Base-by-base conservation (phyloP, 371 early-diverging fungal species). In the Mucor piriformis region DNA sequence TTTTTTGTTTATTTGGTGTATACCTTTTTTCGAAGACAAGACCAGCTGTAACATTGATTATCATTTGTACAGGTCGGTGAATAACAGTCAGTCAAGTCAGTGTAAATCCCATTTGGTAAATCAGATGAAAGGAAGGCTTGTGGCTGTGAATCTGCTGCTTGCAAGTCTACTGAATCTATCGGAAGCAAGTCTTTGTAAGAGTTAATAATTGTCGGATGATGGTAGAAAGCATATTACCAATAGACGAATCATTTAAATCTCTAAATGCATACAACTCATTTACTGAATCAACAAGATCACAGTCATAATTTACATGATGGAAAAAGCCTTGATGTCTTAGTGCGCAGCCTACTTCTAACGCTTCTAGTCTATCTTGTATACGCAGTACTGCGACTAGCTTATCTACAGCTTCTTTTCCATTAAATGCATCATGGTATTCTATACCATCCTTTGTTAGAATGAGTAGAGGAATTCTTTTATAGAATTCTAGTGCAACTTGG, bases 341-440 rank as follows among this genome's bases (percentile, higher is more conserved):
- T n/a, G 87, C 81, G 7, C 87, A 74, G 6, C 92, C 92, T 8
- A 90, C 67, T 7, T 84, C 69, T 16, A 90, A 73, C 7, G 89
- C 87, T 51, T 86, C 67, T 40, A 81, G 76, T 32, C 92, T 24
- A 46, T 92, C 88, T 11, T 29, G 6, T 18, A 43, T 43, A 43
- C 24, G 15, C 10, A 54, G 12, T 16, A 54, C 16, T 8, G 29
- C 15, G 3, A 54, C 10, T n/a, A 54, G 29, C 3, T 42, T n/a
- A 42, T 54, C 54, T 15, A 94, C 92, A 8, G 90, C 93, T 16
- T 91, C 91, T 58, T 84, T 78, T 46, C 95, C 96, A 37, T 79
- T 78, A 65, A 95, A 94, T 46, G 85, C 87, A 57, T 87, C 75
- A 50, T 79, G 83, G 64, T 94, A 89, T 67, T 92, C 91, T 25